Evolutionary conservation across 2,329 filamentous ascomycete genomes (phyloP), one percentile per base, ranked within the genome.

Genomic region (Colletotrichum caudatum): DNA sequence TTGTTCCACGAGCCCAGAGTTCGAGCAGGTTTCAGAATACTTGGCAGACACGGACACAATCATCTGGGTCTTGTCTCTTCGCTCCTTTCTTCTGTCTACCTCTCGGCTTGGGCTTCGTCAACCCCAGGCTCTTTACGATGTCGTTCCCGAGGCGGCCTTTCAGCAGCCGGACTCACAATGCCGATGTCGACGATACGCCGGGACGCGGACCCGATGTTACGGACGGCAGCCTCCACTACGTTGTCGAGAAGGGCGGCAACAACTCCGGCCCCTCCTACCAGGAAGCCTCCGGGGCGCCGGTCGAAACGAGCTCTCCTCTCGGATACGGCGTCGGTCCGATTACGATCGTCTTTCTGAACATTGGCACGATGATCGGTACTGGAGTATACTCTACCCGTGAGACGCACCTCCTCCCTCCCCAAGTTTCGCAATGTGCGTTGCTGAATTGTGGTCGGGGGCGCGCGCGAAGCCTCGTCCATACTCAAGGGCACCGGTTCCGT

Each of bases 401-500:
- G 29, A 1, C 1, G 8, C 16, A 18, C 7, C 26, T 1, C 12
- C 37, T 14, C 37, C 12, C 37, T 11, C 41, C 41, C 18, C 39
- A 41, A 2, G 26, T 9, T 18, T 18, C 18, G 26, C 26, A 18
- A 4, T 9, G 7, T 54, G 2, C 51, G 6, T 54, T 5, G 7
- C 51, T 33, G 51, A 54, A 54, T 5, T 5, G 18, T 5, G 51
- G 29, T 20, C 7, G 37, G 91, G 29, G 3, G 91, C 72, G 29
- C 29, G 91, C 72, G 78, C 91, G 59, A 87, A 64, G 61, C 61
- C 7, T 54, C 61, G 35, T 50, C 61, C 9, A 88, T 92, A n/a
- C 81, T 92, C 2, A 81, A 75, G 0, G 86, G 86, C 0, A 88
- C 89, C 0, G 90, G 90, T 1, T 91, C 89, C 0, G 83, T 92